Percentiles rank a stretch among this genome's conserved stretches.
Conservation (phyloP, 2,329 filamentous ascomycete genomes). For the Colletotrichum sp. region DNA sequence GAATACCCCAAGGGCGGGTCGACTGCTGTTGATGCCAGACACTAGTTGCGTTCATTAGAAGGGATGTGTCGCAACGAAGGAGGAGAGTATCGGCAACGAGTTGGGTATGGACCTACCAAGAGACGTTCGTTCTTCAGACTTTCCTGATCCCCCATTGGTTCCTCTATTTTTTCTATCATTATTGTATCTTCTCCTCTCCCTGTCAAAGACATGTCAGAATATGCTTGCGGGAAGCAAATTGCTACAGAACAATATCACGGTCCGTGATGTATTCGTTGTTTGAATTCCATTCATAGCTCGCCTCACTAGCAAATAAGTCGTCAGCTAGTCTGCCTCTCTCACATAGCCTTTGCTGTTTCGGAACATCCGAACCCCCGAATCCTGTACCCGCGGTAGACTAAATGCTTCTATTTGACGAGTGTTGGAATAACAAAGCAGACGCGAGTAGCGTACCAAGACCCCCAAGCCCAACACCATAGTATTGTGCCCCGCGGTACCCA, state of each 20-base stretch:
- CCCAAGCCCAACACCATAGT: conserved; percentile 43
- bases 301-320: not conserved
- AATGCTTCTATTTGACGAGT: not conserved
- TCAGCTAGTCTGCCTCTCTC: not conserved
- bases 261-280: not conserved
- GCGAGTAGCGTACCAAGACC: not conserved
- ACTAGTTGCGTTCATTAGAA: not conserved
- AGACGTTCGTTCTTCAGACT: not conserved
- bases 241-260: not conserved
- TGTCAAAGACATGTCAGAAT: not conserved
- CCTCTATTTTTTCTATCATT: not conserved
- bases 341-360: not conserved
- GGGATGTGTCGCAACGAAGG: not conserved
- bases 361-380: not conserved
- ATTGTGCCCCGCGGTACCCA: conserved; percentile 42
- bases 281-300: not conserved
- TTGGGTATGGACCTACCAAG: not conserved
- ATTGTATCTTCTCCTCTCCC: not conserved
- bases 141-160: not conserved
- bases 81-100: not conserved
- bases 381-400: not conserved
- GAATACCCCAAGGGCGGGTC: conserved; percentile 56
- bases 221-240: not conserved
- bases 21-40: not conserved
- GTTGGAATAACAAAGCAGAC: not conserved